phyloP scores from a whole-genome alignment of 805 yeast genomes.

The Wickerhamomyces subpelliculosus region DNA sequence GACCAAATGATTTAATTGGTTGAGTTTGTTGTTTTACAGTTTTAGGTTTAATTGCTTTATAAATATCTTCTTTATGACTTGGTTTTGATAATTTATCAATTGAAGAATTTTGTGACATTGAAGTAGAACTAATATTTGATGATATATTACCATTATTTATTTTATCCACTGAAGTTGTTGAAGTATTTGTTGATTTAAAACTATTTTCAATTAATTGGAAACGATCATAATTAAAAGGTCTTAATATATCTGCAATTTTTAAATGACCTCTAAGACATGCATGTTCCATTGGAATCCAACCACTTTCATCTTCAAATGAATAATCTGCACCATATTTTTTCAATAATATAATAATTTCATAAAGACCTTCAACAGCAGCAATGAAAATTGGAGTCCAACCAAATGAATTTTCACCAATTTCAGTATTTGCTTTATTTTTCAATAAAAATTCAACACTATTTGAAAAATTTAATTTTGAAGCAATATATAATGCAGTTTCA shows the following conservation, averaged over 20 bases:
- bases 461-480: constrained; percentile 55
- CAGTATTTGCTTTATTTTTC: constrained; percentile 59
- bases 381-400: constrained; percentile 94
- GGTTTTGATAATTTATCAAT: constrained; percentile 11
- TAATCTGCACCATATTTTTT: constrained; percentile 46
- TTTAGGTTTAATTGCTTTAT: constrained; percentile 15
- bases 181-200: constrained; percentile 9
- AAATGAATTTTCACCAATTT: constrained; percentile 67
- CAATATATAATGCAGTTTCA: constrained; percentile 82
- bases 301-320: constrained; percentile 66
- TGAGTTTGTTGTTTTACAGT: constrained; percentile 20
- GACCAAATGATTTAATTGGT: constrained; percentile 82
- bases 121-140: too few species aligned
- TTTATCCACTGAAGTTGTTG: constrained; percentile 11
- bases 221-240: constrained; percentile 39
- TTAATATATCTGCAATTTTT: constrained; percentile 54
- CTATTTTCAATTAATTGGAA: constrained; percentile 8
- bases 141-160: constrained; percentile 1
- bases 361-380: constrained; percentile 81
- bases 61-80: constrained; percentile 7
- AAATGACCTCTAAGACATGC: constrained; percentile 88
- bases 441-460: constrained; percentile 51
- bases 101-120: constrained; percentile 10
- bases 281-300: constrained; percentile 98
- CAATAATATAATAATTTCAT: constrained; percentile 48